phyloP scores from a whole-genome alignment of 768 basidiomycete species.

The Macrolepiota dolichaula region DNA sequence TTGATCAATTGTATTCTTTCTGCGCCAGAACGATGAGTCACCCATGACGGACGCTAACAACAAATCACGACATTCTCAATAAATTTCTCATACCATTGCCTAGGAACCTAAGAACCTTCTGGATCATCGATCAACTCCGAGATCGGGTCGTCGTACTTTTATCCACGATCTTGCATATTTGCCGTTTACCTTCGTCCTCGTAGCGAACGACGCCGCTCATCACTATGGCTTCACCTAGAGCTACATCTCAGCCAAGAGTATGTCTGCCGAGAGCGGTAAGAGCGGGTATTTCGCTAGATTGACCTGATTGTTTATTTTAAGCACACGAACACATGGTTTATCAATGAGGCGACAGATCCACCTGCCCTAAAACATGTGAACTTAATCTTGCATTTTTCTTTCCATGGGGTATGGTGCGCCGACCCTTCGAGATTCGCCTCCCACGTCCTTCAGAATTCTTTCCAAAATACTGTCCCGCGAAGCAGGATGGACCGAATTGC shows the following conservation, averaged over 20 bases:
- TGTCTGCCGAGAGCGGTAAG: too few relatives aligned
- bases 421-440: neutral
- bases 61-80: too few relatives aligned
- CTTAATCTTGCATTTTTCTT: neutral
- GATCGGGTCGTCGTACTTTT: neutral
- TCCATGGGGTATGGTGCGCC: neutral
- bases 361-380: neutral
- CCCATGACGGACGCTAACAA: too few relatives aligned
- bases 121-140: neutral
- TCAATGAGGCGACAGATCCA: neutral
- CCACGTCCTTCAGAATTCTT: neutral
- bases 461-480: neutral
- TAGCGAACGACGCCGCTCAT: too few relatives aligned
- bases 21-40: neutral
- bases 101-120: neutral
- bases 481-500: neutral
- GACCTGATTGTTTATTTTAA: neutral
- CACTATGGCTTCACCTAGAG: too few relatives aligned
- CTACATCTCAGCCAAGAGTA: too few relatives aligned
- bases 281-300: too few relatives aligned
- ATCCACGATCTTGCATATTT: too few relatives aligned
- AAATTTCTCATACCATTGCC: neutral
- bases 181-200: too few relatives aligned
- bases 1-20: neutral
- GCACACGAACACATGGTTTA: neutral